Evolutionary conservation across 2,329 filamentous ascomycete species (phyloP), one percentile per base, ranked within the genome.

Genomic region (Pseudocercospora ulei): DNA sequence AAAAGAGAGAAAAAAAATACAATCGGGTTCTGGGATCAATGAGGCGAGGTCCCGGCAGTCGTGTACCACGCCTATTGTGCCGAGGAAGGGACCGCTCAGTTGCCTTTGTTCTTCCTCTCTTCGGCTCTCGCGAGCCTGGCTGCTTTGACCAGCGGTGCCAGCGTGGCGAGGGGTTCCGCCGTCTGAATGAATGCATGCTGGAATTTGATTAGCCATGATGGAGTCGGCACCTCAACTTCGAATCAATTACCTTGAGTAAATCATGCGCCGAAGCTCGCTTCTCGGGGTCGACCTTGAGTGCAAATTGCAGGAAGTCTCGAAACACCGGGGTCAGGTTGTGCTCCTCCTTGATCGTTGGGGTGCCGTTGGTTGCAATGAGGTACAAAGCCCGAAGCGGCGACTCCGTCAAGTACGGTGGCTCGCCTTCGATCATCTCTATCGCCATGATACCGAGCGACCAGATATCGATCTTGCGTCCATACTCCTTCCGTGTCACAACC

Each of bases 371-470:
- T 38, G 90, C 90, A 61, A 98, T 98, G 53, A 98, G 67, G 72
- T 90, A 98, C 23, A 98, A 71, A 1, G 90, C 90, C 44, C 88
- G 78, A 14, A 98, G 71, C 3, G 90, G 90, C 23, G 85, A 92
- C 62, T 98, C 90, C 24, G 87, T 96, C 43, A 98, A 71, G 60
- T 96, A 98, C 14, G 90, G 90, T 7, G 90, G 90, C 62, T 96
- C 90, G 60, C 88, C 90, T 65, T 96, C 90, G 50, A 98, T 94
- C 90, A 98, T 98, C 64, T 98, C 90, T 56, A 98, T 96, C 5
- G 90, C 86, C 90, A 98, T 96, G 65, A 98, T 98, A 43, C 90
- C 90, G 28, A 98, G 69, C 43, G 84, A 93, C 90, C 90, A 98
- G 52, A 98, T 95, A 58, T 98, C 90, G 38, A 98, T 88, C 64